These are phyloP conservation scores for Nemania bipapillata DNA, from an alignment of 2,329 filamentous ascomycete genomes.

Conservation along the genomic window DNA sequence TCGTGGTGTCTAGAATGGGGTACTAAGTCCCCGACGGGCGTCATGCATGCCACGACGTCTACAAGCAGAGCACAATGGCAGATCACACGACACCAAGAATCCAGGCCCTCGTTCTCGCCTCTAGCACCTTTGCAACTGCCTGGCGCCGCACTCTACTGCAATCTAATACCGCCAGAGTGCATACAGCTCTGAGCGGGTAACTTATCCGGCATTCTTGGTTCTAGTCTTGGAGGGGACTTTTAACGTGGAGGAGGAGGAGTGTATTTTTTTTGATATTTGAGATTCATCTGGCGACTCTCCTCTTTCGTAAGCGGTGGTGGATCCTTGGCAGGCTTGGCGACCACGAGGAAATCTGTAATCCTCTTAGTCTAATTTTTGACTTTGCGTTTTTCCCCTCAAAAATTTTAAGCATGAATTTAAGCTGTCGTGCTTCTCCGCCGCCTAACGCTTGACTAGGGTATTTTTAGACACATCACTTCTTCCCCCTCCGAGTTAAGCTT, in stretches of 20 bases:
- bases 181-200: slow-evolving; percentile 23
- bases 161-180: slow-evolving; percentile 14
- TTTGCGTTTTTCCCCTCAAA: slow-evolving; percentile 36
- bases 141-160: slow-evolving; percentile 18
- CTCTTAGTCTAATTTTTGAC: too few species aligned
- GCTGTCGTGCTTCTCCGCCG: slow-evolving; percentile 37
- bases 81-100: slow-evolving; percentile 35
- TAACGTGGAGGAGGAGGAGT: slow-evolving; percentile 25
- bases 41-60: slow-evolving; percentile 29
- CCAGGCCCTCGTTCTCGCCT: slow-evolving; percentile 15
- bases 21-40: not conserved
- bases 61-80: slow-evolving; percentile 20
- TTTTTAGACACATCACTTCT: slow-evolving; percentile 35
- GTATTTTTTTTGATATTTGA: slow-evolving; percentile 33
- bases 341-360: slow-evolving; percentile 44
- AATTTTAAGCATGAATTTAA: slow-evolving; percentile 53
- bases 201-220: slow-evolving; percentile 20
- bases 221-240: slow-evolving; percentile 16
- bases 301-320: slow-evolving; percentile 28
- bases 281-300: slow-evolving; percentile 25
- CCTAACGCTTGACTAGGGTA: slow-evolving; percentile 25
- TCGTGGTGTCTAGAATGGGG: too few species aligned
- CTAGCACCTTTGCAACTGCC: slow-evolving; percentile 1
- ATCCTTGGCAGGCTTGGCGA: slow-evolving; percentile 45
- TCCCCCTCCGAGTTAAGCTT: slow-evolving; percentile 30